Evolutionary conservation across 441 rosid species (phyloP), one percentile per base, ranked within the genome.

Genomic region (Erodium trifolium): DNA sequence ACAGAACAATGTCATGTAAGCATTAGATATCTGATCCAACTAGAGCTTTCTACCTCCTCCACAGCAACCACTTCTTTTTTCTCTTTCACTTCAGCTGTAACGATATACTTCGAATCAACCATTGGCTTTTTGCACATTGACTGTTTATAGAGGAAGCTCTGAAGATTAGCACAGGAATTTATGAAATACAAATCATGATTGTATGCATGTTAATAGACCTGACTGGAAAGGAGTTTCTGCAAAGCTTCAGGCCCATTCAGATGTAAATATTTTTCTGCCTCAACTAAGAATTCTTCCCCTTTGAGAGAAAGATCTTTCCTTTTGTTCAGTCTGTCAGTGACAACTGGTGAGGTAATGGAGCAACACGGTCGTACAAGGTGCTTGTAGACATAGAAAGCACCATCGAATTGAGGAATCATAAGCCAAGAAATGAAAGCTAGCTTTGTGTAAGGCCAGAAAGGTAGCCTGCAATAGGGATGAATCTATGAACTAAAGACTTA

Each of bases 391-490:
- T 75, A 78, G 5, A 82, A 43, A 4, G 88, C 78, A 47, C 85
- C 86, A 14, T 75, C 68, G 31, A 84, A 84, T 67, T 69, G 29
- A 5, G 84, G 83, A 34, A 73, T 71, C 60, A 76, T 75, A 75
- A 78, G 70, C 78, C 75, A 79, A 63, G 72, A 65, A 41, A 78
- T 70, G 45, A 82, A 49, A 1, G 70, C 10, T 16, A 84, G 72
- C 82, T 81, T 84, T 12, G 76, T 66, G 51, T 78, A 78, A 16
- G 72, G 72, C 88, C 86, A 85, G 19, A 70, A 31, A 13, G 86
- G 78, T 51, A 82, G 31, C 81, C 84, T 84, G 70, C 5, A 35
- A 71, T 47, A 11, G 13, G 53, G 3, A 12, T 9, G 13, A 47
- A 47, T 0, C 10, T 47, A 47, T 7, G 3, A 9, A 9, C 2